phyloP scores from a whole-genome alignment of 768 basidiomycete species.

The Trichaptum fuscoviolaceum region DNA sequence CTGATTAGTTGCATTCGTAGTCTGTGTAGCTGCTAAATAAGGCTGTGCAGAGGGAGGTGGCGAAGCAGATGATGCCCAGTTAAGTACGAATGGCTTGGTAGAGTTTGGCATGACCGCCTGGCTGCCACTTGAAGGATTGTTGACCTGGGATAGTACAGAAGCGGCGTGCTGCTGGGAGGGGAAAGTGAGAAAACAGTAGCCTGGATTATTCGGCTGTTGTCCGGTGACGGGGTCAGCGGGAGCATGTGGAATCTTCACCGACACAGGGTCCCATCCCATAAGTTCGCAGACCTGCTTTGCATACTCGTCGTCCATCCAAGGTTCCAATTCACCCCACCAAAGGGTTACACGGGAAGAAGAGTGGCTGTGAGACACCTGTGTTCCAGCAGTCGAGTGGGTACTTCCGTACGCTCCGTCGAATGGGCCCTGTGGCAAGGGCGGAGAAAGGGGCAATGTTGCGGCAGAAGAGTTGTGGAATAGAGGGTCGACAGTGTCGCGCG shows the following conservation, averaged over 20 bases:
- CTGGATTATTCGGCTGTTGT: conserved; percentile 75
- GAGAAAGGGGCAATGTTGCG: neutral
- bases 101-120: conserved; percentile 80
- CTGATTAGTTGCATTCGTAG: conserved; percentile 31
- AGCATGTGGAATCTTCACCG: conserved; percentile 66
- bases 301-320: conserved; percentile 98
- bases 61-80: conserved; percentile 58
- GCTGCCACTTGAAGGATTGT: conserved; percentile 30
- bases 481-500: neutral
- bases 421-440: neutral
- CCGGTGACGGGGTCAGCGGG: conserved; percentile 50
- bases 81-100: conserved; percentile 71
- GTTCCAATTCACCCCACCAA: conserved; percentile 86
- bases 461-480: neutral
- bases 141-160: conserved; percentile 65
- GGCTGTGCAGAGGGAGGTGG: conserved; percentile 28
- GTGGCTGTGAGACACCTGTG: neutral
- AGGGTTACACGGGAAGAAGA: conserved; percentile 51
- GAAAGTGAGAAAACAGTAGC: conserved; percentile 87
- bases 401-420: neutral
- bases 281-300: conserved; percentile 79
- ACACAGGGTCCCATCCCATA: conserved; percentile 82
- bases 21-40: conserved; percentile 27
- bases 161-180: conserved; percentile 64
- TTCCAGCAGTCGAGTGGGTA: neutral